phyloP scores from a whole-genome alignment of 805 yeast species.

The Starmerella riodocensis region DNA sequence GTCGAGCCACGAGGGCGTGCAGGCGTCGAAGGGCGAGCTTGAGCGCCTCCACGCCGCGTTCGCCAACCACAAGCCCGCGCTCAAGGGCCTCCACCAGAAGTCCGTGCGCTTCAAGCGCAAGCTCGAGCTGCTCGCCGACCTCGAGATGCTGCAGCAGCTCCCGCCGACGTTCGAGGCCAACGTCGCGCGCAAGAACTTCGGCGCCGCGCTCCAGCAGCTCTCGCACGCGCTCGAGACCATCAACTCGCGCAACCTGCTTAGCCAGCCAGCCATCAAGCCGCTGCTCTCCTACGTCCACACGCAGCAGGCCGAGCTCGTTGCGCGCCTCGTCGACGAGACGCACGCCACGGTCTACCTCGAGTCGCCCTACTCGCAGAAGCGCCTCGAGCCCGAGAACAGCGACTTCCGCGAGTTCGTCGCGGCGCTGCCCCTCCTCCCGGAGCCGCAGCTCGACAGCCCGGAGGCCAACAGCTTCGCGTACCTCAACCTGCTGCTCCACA shows the following conservation, averaged over 20 bases:
- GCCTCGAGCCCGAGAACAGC: conserved; percentile 2
- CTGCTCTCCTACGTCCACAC: conserved; percentile 25
- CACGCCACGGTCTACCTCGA: conserved; percentile 55
- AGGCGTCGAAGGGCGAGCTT: conserved; percentile 37
- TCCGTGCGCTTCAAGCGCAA: conserved; percentile 51
- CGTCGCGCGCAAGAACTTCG: conserved; percentile 58
- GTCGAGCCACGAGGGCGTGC: conserved; percentile 49
- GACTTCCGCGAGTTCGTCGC: conserved; percentile 13
- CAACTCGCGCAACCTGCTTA: conserved; percentile 24
- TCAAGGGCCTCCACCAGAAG: conserved; percentile 52
- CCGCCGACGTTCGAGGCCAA: conserved; percentile 53
- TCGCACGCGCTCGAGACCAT: conserved; percentile 30
- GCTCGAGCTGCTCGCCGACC: conserved; percentile 55
- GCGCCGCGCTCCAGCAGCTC: conserved; percentile 48
- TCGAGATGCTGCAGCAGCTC: conserved; percentile 44
- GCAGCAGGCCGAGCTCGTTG: conserved; percentile 41
- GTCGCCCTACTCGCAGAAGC: conserved; percentile 27
- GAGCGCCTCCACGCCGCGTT: conserved; percentile 38
- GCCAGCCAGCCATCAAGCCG: conserved; percentile 26
- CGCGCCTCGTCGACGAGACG: conserved; percentile 63
- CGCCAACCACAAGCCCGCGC: conserved; percentile 40
- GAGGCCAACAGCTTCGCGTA: conserved; percentile 41
- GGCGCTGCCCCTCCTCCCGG: conserved; percentile 11
- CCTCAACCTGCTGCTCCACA: conserved; percentile 39
- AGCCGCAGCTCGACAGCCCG: conserved; percentile 3